Evolutionary conservation across 345 rosid genomes (phyloP), one percentile per base, ranked within the genome.

Genomic region (Bruguiera sexangula): DNA sequence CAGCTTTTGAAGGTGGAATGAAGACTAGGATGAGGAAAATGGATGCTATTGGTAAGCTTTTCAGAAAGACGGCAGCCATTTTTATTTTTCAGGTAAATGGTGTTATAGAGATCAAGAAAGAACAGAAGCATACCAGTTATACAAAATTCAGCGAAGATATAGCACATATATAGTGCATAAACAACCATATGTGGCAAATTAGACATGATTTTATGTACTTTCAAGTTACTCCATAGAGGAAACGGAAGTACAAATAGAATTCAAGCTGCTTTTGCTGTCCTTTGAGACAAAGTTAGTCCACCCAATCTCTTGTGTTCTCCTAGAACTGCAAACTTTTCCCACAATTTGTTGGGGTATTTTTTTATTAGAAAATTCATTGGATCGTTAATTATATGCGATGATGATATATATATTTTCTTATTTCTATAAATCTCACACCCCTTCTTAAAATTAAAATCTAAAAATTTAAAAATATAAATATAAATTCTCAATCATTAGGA

Each of bases 141-240:
- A 63, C 76, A 78, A 63, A 57, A 55, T 46, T 60, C 60, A 20
- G 26, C 50, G 65, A 73, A 24, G 21, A 32, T 34, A 37, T 10
- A 30, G 11, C 2, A 62, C 76, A 78, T 78, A 82, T 83, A 82
- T 63, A 69, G 72, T 39, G n/a, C 52, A 22, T 29, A 43, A 13
- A 27, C 24, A 11, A 51, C 37, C 29, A 24, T 34, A 70, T 54
- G 26, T 13, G 27, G 5, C 39, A 22, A 9, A 56, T 63, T 56
- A 56, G 1, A n/a, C 22, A 15, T 6, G 53, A 53, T 67, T 60
- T 62, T 50, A 69, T 80, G 69, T 79, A 73, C 96, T 88, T 92
- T 76, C 69, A 88, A 89, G 96, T 74, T 74, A 86, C 93, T 89
- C 93, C 77, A 78, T 62, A 61, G 6, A 55, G 63, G 34, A 65